Evolutionary conservation across 257 asterid species (phyloP).

Genomic region (Linderniella brevidens): DNA sequence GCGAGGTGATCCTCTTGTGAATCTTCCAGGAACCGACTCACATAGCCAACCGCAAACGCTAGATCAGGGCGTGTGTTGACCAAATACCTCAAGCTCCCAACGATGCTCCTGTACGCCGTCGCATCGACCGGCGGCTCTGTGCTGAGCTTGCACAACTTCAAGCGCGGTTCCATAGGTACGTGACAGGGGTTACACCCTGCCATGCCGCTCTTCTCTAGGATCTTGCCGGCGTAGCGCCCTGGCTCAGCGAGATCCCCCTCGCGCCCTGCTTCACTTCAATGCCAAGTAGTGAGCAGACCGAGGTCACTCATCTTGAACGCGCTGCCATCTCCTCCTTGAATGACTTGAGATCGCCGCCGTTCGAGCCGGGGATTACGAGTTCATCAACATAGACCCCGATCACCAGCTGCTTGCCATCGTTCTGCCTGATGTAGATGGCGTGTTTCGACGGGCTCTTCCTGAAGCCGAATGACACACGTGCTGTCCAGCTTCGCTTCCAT

Average conservation of each 20-base stretch:
- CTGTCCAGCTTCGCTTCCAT: neutral
- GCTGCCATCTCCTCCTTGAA: neutral
- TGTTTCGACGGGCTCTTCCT: neutral
- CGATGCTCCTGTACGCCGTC: neutral
- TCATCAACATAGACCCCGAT: conserved; percentile 2
- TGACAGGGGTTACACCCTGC: neutral
- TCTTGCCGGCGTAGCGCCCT: neutral
- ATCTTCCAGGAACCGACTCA: neutral
- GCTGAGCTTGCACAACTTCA: neutral
- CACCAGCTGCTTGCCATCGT: neutral
- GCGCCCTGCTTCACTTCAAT: neutral
- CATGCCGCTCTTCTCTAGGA: neutral
- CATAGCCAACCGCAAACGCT: neutral
- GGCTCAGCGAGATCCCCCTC: neutral
- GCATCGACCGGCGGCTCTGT: neutral
- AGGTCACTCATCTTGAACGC: conserved; percentile 4
- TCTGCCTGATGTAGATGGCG: too few relatives aligned
- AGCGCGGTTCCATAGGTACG: neutral
- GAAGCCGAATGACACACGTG: neutral
- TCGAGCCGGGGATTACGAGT: neutral
- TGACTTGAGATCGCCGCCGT: neutral
- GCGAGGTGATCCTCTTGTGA: neutral
- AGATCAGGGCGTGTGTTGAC: neutral
- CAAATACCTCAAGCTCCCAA: neutral
- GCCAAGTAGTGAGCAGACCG: neutral